A percentile compares a stretch with the other conserved stretches of the same genome.
Conservation (phyloP, 495 filamentous ascomycete genomes). For the Neurospora sp. region DNA sequence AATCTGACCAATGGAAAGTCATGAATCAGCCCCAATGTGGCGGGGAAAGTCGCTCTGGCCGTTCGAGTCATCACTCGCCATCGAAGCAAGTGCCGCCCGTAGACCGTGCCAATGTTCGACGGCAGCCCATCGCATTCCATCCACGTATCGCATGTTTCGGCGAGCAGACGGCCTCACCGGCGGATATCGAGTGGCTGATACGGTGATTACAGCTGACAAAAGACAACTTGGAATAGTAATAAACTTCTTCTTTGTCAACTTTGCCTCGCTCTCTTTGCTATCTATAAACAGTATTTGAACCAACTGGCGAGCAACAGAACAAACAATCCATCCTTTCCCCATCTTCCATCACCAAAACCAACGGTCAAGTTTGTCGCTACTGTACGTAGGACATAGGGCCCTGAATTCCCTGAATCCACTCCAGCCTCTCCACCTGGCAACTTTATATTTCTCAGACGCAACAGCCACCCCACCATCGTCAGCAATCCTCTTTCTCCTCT, state of each 20-base stretch:
- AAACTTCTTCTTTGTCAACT: neutral
- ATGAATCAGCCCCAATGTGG: conserved; percentile 16
- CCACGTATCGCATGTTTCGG: neutral
- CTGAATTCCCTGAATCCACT: neutral
- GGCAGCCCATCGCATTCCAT: conserved; percentile 22
- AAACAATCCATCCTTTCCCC: neutral
- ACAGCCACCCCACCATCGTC: neutral
- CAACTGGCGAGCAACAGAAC: neutral
- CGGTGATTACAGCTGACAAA: neutral
- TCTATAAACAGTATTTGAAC: neutral
- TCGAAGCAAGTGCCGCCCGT: neutral
- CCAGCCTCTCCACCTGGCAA: conserved; percentile 1
- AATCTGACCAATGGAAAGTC: neutral
- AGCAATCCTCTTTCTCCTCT: neutral
- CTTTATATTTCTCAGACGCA: conserved; percentile 2
- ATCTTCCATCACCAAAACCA: neutral
- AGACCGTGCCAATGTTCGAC: conserved; percentile 15
- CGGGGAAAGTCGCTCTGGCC: conserved; percentile 12
- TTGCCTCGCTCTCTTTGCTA: neutral
- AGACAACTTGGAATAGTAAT: neutral
- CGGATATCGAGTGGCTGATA: neutral
- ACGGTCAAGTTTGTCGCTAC: neutral
- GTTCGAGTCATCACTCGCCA: conserved; percentile 19
- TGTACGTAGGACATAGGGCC: neutral
- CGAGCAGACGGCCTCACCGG: neutral